Base-by-base conservation (phyloP, 2,329 filamentous ascomycete genomes). In the Ilyonectria robusta region DNA sequence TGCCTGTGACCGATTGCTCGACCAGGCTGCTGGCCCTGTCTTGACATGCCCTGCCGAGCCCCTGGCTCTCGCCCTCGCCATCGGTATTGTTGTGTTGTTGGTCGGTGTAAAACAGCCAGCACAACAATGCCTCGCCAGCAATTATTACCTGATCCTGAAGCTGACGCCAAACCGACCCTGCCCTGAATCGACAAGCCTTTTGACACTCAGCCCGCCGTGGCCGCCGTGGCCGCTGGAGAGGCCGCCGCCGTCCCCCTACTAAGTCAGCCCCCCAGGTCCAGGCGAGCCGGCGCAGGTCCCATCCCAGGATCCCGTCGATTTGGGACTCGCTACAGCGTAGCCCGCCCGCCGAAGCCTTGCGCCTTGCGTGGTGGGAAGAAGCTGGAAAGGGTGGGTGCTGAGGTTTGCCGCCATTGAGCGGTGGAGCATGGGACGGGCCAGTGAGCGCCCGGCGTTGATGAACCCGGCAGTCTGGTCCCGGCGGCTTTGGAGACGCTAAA, bases 401-500 rank as follows among this genome's bases (percentile, higher is more conserved):
- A 51, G 31, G 46, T 58, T 61, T 61, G 47, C 63, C 58, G 63
- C 57, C 29, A 37, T 51, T 53, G 63, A 29, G 47, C 50, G 40
- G 54, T n/a, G 66, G 62, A 50, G 68, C 47, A 40, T 57, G 62
- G 63, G n/a, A 64, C 65, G 64, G 62, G 54, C 74, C 74, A 76
- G 68, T 76, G 65, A 75, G 67, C 44, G 65, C 19, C 59, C 62
- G 61, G 62, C 59, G 40, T 68, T 33, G 53, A 46, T 62, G 65
- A 69, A 69, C 71, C 77, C 77, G 74, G 74, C 73, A 77, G 78
- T 79, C 71, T 80, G 76, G 78, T 78, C 77, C 72, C 71, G 77
- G 78, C 76, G 77, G 74, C 72, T 76, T 73, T 73, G 59, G 62
- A 50, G 54, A 77, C 68, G 70, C 74, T 77, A 76, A 76, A 78